Evolutionary conservation across 768 basidiomycete genomes (phyloP).

Genomic region (Chalciporus pseudorubinellus): DNA sequence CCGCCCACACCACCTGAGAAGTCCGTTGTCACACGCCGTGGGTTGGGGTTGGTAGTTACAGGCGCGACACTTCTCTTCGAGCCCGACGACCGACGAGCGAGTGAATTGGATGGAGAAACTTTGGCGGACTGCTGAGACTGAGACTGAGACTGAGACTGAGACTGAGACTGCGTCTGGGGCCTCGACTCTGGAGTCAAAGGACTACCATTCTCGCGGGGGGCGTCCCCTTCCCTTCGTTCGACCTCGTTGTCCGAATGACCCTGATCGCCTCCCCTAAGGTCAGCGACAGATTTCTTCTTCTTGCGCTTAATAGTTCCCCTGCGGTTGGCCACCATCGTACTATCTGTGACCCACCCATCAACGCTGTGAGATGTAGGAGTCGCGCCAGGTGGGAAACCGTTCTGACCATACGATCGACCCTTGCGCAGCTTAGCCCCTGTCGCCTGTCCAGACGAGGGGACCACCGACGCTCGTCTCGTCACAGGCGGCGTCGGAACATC

Average conservation of each 20-base stretch:
- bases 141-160: neutral
- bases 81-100: neutral
- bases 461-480: neutral
- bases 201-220: neutral
- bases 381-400: neutral
- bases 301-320: conserved; percentile 7
- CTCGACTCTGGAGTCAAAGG: neutral
- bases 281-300: conserved; percentile 23
- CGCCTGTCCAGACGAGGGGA: no score
- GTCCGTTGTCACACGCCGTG: conserved; percentile 6
- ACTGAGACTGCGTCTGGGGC: neutral
- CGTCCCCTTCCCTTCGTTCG: neutral
- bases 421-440: conserved; percentile 15
- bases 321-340: conserved; percentile 2
- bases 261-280: conserved; percentile 25
- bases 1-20: neutral
- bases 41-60: no score
- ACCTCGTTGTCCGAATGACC: conserved; percentile 30
- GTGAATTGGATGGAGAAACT: no score
- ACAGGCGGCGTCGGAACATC: conserved; percentile 2
- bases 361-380: neutral
- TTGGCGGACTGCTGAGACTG: no score
- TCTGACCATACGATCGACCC: conserved; percentile 7
- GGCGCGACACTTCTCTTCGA: neutral
- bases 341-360: conserved; percentile 4